Conservation (phyloP, 2,329 filamentous ascomycete genomes). For the Fusarium sp. region DNA sequence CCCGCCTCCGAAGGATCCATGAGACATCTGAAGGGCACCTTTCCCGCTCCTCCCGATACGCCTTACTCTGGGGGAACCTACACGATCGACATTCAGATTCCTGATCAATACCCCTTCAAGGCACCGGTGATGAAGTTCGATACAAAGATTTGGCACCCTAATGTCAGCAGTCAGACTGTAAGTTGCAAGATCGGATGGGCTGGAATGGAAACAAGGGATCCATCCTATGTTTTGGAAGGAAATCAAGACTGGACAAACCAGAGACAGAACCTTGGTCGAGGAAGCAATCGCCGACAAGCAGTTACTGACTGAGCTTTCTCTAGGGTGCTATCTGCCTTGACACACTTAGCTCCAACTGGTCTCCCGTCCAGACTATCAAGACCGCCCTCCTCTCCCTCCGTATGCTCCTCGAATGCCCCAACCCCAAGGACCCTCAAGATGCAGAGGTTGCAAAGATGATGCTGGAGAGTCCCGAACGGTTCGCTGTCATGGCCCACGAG, state of each 20-base stretch:
- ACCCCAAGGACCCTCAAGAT: slow-evolving; percentile 96
- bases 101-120: slow-evolving; percentile 90
- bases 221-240: neutral
- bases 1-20: slow-evolving; percentile 75
- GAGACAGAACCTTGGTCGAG: neutral
- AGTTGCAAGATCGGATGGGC: slow-evolving; percentile 49
- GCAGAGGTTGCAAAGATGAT: slow-evolving; percentile 95
- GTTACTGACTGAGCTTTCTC: slow-evolving; percentile 22
- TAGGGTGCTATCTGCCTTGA: slow-evolving; percentile 98
- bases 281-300: neutral
- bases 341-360: slow-evolving; percentile 90
- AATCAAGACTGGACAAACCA: neutral
- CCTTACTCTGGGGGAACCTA: slow-evolving; percentile 91
- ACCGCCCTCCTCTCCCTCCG: slow-evolving; percentile 93
- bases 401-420: slow-evolving; percentile 90
- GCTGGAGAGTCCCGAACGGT: slow-evolving; percentile 79
- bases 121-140: slow-evolving; percentile 91
- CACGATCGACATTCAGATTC: slow-evolving; percentile 86
- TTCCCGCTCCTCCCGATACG: slow-evolving; percentile 89
- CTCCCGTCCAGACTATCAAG: slow-evolving; percentile 95
- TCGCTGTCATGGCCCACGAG: slow-evolving; percentile 83
- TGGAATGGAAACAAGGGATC: neutral
- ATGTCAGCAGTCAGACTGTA: slow-evolving; percentile 93
- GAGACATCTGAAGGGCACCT: slow-evolving; percentile 83
- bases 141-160: slow-evolving; percentile 97